Evolutionary conservation across 768 basidiomycete genomes (phyloP), one percentile per base, ranked within the genome.

Genomic region (Lactarius quietus): DNA sequence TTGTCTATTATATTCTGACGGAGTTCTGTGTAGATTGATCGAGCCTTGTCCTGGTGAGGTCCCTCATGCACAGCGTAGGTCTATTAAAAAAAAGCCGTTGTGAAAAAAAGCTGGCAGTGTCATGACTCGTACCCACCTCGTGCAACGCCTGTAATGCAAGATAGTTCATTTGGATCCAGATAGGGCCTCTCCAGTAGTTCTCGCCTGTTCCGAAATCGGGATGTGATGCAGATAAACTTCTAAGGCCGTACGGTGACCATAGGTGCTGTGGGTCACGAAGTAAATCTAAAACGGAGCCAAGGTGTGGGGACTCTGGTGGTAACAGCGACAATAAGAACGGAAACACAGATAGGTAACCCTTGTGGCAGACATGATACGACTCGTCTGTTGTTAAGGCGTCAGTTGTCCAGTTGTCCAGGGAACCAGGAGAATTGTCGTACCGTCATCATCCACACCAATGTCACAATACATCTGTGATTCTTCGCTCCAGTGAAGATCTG

Each of bases 131-230:
- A 69, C 78, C 62, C 33, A 91, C 93, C 76, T 88, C 90, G 73
- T 93, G 81, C 63, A 98, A 76, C 15, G 93, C 84, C 31, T 85
- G 81, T 59, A 98, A 79, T 18, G 89, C 87, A 66, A 98, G 82
- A 73, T 94, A 98, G 76, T 98, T 98, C 90, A 98, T 95, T 75
- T 93, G 95, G 41, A 97, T 84, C 95, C 95, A 98, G 57, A 98
- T 90, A 3, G 95, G 92, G 1, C 96, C 95, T 71, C 89, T 89
- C 95, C 95, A 98, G 76, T 98, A 98, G 77, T 98, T 92, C 76
- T 98, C 95, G 55, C 90, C 96, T 70, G 85, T 78, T 17, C 95
- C 95, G 71, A 94, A 98, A 57, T 92, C 84, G n/a, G 89, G 86
- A 73, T 98, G 93, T 23, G 86, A 85, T n/a, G 83, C 86, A 8